A percentile compares a stretch with the other conserved stretches of the same genome.
Conservation (phyloP, 768 basidiomycete genomes). For the Leccinum disarticulatum region DNA sequence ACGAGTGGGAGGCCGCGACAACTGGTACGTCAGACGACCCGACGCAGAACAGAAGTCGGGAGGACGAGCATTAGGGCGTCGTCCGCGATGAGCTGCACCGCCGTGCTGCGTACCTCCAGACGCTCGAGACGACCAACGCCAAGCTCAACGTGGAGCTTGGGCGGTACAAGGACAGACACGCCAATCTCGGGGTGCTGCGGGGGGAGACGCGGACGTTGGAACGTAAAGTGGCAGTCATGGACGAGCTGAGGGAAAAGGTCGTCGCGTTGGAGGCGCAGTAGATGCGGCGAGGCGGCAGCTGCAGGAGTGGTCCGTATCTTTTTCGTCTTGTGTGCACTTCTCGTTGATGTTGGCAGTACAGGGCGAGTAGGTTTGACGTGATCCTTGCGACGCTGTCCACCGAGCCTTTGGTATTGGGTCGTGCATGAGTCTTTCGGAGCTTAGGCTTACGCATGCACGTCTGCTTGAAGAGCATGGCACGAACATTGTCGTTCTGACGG, state of each 20-base stretch:
- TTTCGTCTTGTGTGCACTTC: no score
- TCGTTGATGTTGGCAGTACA: slow-evolving; percentile 13
- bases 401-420: slow-evolving; percentile 47
- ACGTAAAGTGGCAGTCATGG: slow-evolving; percentile 46
- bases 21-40: slow-evolving; percentile 21
- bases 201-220: slow-evolving; percentile 74
- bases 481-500: slow-evolving; percentile 49
- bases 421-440: slow-evolving; percentile 54
- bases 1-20: slow-evolving; percentile 41
- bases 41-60: slow-evolving; percentile 14
- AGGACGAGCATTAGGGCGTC: slow-evolving; percentile 59
- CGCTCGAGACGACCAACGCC: slow-evolving; percentile 58
- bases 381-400: slow-evolving; percentile 36
- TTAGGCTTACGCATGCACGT: slow-evolving; percentile 61
- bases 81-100: slow-evolving; percentile 68
- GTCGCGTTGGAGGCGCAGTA: slow-evolving; percentile 63
- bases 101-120: slow-evolving; percentile 60
- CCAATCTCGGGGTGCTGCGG: slow-evolving; percentile 64
- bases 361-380: slow-evolving; percentile 39
- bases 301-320: slow-evolving; percentile 50
- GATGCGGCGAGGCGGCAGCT: slow-evolving; percentile 58
- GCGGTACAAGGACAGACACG: slow-evolving; percentile 51
- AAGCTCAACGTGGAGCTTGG: slow-evolving; percentile 54
- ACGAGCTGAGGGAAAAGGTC: slow-evolving; percentile 55
- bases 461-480: slow-evolving; percentile 70